A percentile compares a stretch with the other conserved stretches of the same genome.
Conservation (phyloP, 495 filamentous ascomycete species). For the Immersiella caudata region DNA sequence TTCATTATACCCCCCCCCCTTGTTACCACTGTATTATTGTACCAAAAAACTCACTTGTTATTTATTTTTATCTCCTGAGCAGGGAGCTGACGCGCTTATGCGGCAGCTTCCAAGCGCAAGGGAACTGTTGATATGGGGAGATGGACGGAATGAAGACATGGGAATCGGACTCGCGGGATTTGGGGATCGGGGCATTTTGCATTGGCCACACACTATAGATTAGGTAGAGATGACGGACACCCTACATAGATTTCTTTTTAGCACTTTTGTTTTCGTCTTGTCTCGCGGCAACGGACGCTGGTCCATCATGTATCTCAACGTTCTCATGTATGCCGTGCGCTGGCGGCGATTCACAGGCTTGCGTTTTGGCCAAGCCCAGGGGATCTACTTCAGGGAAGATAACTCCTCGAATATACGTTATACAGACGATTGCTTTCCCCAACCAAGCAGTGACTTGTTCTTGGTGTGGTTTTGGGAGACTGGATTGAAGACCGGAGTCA, state of each 20-base stretch:
- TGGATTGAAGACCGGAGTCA: too few relatives aligned
- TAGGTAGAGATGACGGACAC: conserved; percentile 19
- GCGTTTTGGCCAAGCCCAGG: too few relatives aligned
- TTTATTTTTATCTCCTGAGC: conserved; percentile 6
- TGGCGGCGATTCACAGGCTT: not conserved
- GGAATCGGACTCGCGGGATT: not conserved
- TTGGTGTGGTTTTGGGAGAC: too few relatives aligned
- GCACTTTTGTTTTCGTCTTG: conserved; percentile 2
- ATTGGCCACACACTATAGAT: conserved; percentile 1
- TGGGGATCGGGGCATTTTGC: not conserved
- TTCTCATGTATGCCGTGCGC: not conserved
- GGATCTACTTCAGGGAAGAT: not conserved
- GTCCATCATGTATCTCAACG: conserved; percentile 5
- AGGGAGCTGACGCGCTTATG: not conserved
- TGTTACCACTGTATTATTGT: conserved; percentile 16
- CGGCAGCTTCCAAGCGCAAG: not conserved
- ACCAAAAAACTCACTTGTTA: conserved; percentile 1
- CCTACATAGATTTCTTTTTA: conserved; percentile 15
- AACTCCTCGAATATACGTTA: conserved; percentile 4
- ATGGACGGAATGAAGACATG: conserved; percentile 5
- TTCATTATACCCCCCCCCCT: conserved; percentile 19
- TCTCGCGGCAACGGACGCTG: conserved; percentile 13
- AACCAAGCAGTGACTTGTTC: too few relatives aligned
- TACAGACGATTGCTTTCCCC: not conserved
- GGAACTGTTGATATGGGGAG: conserved; percentile 11